A percentile compares a stretch with the other conserved stretches of the same genome.
phyloP scores from a whole-genome alignment of 2,329 filamentous ascomycete genomes.

The Clarireedia paspali region DNA sequence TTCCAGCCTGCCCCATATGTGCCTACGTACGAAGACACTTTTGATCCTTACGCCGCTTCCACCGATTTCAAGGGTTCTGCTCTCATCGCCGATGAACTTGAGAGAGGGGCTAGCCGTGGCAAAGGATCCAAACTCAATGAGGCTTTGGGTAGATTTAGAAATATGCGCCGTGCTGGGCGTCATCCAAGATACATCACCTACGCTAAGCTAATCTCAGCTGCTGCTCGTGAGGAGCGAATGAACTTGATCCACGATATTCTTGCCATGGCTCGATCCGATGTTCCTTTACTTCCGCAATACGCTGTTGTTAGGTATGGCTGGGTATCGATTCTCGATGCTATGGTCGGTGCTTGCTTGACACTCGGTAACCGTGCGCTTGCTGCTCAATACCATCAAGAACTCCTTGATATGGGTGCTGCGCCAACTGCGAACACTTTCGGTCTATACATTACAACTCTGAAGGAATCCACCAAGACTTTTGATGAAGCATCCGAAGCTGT shows the following conservation, averaged over 20 bases:
- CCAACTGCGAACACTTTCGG: slow-evolving; percentile 97
- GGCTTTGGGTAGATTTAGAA: slow-evolving; percentile 75
- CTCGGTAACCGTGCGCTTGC: slow-evolving; percentile 74
- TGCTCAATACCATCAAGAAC: slow-evolving; percentile 81
- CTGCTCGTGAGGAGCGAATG: slow-evolving; percentile 76
- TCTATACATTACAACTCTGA: slow-evolving; percentile 97
- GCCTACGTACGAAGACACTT: slow-evolving; percentile 68
- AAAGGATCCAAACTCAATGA: slow-evolving; percentile 70
- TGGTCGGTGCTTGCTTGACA: slow-evolving; percentile 87
- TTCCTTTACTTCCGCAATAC: slow-evolving; percentile 79
- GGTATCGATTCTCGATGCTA: slow-evolving; percentile 92
- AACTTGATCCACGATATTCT: slow-evolving; percentile 80
- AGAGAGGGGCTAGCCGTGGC: slow-evolving; percentile 58
- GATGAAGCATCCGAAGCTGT: slow-evolving; percentile 95
- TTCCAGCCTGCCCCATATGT: slow-evolving; percentile 45
- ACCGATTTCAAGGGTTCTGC: slow-evolving; percentile 93
- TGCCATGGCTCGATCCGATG: slow-evolving; percentile 79
- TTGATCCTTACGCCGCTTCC: slow-evolving; percentile 82
- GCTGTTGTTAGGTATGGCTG: slow-evolving; percentile 87
- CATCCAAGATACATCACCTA: slow-evolving; percentile 96
- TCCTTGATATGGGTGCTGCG: slow-evolving; percentile 81
- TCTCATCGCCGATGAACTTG: slow-evolving; percentile 81
- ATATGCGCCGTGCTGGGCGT: slow-evolving; percentile 85
- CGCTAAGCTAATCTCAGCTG: slow-evolving; percentile 86
- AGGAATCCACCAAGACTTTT: slow-evolving; percentile 95